Evolutionary conservation across 768 basidiomycete genomes (phyloP), one percentile per base, ranked within the genome.

Genomic region (Baorangia bicolor): DNA sequence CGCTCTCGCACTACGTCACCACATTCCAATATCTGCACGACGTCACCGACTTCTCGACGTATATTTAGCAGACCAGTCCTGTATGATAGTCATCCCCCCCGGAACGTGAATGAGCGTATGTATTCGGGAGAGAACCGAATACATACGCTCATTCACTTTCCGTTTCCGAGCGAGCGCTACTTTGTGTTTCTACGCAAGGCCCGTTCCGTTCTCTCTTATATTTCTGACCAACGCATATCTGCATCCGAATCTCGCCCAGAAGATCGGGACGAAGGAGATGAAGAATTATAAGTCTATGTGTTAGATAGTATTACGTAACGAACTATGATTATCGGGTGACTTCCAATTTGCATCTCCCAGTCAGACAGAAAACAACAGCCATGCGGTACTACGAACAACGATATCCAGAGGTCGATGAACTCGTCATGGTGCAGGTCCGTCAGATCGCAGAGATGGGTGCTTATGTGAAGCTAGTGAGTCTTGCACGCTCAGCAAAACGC

Each of bases 361-460:
- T 47, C 21, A 2, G 33, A 13, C 16, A 35, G n/a, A 23, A 3
- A 23, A 40, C 9, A 18, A 16, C 14, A 40, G 18, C 20, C 10
- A 94, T 95, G 93, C 85, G 94, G 37, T 98, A 93, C 75, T 97
- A 96, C 74, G 87, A 92, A 71, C 90, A 90, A 67, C 85, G 87
- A 64, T 97, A 94, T 70, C 94, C 94, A 27, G 92, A 98, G 74
- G 92, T 97, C 59, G 96, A 99, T 71, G 92, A 97, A 72, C 87
- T 98, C 49, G 97, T 98, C 74, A 98, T 98, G 96, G 97, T 99
- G 13, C 95, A 98, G 70, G 97, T 99, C 60, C 91, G 92, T 72
- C 94, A 97, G 77, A 99, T 99, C 66, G 93, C 94, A 49, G 96
- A 99, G 74, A 99, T 98, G 96, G 97, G 97, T 45, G 97, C 97